A percentile compares a stretch with the other conserved stretches of the same genome.
Conservation (phyloP, 345 rosid species). For the Salix brachista region DNA sequence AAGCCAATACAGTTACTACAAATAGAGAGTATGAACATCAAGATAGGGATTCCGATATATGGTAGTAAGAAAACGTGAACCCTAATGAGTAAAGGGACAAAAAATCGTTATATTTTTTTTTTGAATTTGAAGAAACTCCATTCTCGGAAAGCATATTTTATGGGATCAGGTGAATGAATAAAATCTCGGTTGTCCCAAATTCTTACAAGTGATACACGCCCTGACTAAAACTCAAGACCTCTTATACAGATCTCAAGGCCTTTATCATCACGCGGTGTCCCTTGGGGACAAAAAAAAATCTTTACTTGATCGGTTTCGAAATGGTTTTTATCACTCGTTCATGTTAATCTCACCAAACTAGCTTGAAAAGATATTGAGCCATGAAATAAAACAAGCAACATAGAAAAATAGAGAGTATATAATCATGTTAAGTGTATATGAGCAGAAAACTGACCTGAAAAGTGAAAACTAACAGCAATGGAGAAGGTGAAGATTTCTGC, state of each 20-base stretch:
- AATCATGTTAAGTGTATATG: not conserved
- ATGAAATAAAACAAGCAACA: not conserved
- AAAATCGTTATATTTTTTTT: too few species aligned
- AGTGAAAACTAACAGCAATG: not conserved
- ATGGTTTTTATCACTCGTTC: not conserved
- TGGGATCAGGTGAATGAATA: accelerated
- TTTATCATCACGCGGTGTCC: too few species aligned
- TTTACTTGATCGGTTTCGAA: not conserved
- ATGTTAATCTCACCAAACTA: not conserved
- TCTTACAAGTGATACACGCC: too few species aligned
- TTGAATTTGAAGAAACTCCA: accelerated
- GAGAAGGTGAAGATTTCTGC: not conserved
- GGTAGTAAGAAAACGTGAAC: too few species aligned
- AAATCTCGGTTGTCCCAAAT: accelerated
- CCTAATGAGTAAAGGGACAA: too few species aligned
- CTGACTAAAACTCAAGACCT: too few species aligned
- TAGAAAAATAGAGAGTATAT: not conserved
- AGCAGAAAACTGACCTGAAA: slow-evolving; percentile 21
- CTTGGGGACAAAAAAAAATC: too few species aligned
- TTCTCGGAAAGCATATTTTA: too few species aligned
- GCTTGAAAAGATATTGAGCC: not conserved
- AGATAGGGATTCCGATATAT: too few species aligned
- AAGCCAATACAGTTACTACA: too few species aligned
- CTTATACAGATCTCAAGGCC: too few species aligned
- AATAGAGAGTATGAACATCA: too few species aligned